phyloP scores from a whole-genome alignment of 192 early-diverging fungal genomes.

The Coemansia sp. region DNA sequence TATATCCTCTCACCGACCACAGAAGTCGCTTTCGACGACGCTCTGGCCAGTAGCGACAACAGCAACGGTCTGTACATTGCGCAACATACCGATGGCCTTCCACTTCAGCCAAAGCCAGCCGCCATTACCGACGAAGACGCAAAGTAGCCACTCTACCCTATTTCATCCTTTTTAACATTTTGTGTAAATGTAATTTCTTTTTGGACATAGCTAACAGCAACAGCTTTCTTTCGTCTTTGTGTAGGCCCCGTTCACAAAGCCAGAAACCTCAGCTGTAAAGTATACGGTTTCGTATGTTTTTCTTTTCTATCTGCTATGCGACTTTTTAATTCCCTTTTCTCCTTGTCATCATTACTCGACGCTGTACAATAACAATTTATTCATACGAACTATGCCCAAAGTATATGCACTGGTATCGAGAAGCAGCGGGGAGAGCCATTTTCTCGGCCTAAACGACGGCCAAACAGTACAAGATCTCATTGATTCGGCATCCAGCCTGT shows the following conservation, averaged over 20 bases:
- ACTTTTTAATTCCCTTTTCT: too few species aligned
- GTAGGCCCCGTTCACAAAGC: too few species aligned
- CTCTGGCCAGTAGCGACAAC: neutral
- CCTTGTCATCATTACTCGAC: too few species aligned
- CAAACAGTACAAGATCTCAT: neutral
- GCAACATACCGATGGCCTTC: neutral
- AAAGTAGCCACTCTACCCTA: neutral
- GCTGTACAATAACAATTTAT: neutral
- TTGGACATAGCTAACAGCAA: too few species aligned
- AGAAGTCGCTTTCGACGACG: neutral
- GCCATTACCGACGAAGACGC: too few species aligned
- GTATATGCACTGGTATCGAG: neutral
- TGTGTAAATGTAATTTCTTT: too few species aligned
- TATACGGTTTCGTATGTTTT: too few species aligned
- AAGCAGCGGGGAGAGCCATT: neutral
- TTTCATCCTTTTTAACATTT: too few species aligned
- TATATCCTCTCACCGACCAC: neutral
- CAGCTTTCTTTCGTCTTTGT: too few species aligned
- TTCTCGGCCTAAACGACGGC: neutral
- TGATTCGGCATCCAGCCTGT: neutral
- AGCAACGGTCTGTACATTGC: neutral
- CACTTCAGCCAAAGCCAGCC: neutral
- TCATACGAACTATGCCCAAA: neutral
- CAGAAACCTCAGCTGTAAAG: too few species aligned
- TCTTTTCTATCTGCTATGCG: too few species aligned